phyloP scores from a whole-genome alignment of 371 early-diverging fungal species.

The Chytridiales sp. region DNA sequence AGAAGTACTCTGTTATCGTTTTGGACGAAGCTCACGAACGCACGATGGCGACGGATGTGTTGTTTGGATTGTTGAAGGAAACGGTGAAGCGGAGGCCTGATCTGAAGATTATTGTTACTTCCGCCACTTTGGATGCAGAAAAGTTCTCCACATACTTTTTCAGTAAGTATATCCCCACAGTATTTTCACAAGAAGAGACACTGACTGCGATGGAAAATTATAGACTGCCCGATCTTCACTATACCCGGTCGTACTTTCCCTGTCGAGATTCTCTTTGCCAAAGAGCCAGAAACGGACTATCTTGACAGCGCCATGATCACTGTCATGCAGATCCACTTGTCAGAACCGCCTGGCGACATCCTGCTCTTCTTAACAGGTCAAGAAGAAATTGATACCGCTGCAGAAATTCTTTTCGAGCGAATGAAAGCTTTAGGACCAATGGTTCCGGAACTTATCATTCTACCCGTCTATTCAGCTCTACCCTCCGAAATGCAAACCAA shows the following conservation, averaged over 20 bases:
- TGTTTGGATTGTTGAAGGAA: conserved; percentile 94
- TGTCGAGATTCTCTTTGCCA: conserved; percentile 91
- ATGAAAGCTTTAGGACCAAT: conserved; percentile 94
- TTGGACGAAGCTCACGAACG: conserved; percentile 99
- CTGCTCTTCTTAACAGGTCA: conserved; percentile 98
- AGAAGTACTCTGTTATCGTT: conserved; percentile 90
- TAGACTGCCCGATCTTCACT: conserved; percentile 89
- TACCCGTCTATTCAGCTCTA: conserved; percentile 93
- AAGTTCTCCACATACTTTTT: conserved; percentile 88
- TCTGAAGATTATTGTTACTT: conserved; percentile 91
- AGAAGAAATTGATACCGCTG: conserved; percentile 92
- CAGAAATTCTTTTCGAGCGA: conserved; percentile 88
- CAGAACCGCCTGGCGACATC: conserved; percentile 95
- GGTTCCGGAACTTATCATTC: conserved; percentile 88
- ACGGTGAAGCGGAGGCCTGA: conserved; percentile 82
- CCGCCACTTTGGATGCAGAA: conserved; percentile 97
- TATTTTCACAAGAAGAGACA: conserved; percentile 30
- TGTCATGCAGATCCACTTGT: conserved; percentile 95
- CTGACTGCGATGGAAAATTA: too few species aligned
- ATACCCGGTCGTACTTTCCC: conserved; percentile 97
- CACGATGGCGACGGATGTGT: conserved; percentile 94
- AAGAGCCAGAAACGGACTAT: conserved; percentile 94
- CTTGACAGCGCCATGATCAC: conserved; percentile 90
- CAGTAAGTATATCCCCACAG: conserved; percentile 36
- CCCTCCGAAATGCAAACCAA: conserved; percentile 91